Conservation (phyloP, 371 early-diverging fungal species). For the Actinomortierella ambigua region DNA sequence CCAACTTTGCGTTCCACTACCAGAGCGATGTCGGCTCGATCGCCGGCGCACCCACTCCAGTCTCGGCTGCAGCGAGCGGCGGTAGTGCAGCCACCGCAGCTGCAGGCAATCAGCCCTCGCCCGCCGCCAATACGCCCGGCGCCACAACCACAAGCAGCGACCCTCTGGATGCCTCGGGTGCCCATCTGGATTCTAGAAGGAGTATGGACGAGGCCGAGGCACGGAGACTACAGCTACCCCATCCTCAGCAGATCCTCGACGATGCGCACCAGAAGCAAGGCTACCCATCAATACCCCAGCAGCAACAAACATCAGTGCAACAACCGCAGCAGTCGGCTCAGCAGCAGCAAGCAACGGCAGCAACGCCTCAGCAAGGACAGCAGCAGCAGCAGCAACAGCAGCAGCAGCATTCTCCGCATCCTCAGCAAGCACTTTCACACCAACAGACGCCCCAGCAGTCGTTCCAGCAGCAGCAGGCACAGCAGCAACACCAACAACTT, state of each 20-base stretch:
- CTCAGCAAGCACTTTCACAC: constrained; percentile 4
- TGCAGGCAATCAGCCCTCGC: constrained; percentile 4
- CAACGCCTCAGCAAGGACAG: constrained; percentile 12
- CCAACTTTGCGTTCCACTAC: constrained; percentile 32
- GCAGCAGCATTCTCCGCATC: constrained; percentile 18
- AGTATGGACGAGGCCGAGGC: constrained; percentile 17
- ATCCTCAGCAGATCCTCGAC: constrained; percentile 36
- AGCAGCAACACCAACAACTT: constrained; percentile 17
- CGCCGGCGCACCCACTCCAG: constrained; percentile 3
- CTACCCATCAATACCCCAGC: constrained; percentile 7
- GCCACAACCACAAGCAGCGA: too few species aligned
- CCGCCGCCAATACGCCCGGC: neutral
- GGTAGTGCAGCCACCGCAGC: neutral
- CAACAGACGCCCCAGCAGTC: constrained; percentile 1
- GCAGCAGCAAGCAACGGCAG: constrained; percentile 12
- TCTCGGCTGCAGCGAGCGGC: constrained; percentile 9
- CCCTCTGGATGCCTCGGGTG: too few species aligned
- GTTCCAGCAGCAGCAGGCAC: constrained; percentile 11
- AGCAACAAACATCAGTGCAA: neutral
- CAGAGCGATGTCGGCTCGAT: constrained; percentile 10
- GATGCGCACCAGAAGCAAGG: constrained; percentile 27
- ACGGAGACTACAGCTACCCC: constrained; percentile 15
- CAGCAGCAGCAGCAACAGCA: constrained; percentile 14
- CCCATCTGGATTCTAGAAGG: constrained; percentile 5
- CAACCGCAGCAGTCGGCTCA: neutral